phyloP scores from a whole-genome alignment of 2,329 filamentous ascomycete genomes.

The Fusarium marasasianum region DNA sequence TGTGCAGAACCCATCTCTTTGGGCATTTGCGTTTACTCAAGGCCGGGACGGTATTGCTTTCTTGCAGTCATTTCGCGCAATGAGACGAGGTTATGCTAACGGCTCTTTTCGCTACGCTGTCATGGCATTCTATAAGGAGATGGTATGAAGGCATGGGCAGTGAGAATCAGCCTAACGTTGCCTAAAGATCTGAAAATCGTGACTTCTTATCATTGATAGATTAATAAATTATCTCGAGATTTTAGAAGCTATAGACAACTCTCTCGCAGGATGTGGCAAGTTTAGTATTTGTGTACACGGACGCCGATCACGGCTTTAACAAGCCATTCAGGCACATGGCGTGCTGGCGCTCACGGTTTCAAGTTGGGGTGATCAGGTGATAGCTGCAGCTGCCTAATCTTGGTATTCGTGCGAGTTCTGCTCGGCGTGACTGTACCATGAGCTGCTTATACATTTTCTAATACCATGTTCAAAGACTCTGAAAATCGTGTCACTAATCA shows the following conservation, averaged over 20 bases:
- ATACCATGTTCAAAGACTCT: neutral
- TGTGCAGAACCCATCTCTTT: slow-evolving; percentile 67
- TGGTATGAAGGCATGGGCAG: neutral
- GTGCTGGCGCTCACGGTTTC: slow-evolving; percentile 1
- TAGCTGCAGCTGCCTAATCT: slow-evolving; percentile 5
- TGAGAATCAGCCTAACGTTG: neutral
- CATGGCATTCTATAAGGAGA: slow-evolving; percentile 62
- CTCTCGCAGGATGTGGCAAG: neutral
- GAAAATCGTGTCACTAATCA: neutral
- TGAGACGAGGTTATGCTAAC: slow-evolving; percentile 68
- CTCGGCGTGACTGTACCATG: neutral
- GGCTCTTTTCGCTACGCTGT: slow-evolving; percentile 68
- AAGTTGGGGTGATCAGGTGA: slow-evolving; percentile 13
- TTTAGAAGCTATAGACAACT: neutral
- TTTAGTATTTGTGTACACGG: neutral
- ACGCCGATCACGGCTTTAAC: neutral
- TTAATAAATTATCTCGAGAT: neutral
- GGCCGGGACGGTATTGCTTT: slow-evolving; percentile 69
- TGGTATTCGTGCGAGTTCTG: neutral
- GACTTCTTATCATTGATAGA: neutral
- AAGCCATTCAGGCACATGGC: slow-evolving; percentile 9
- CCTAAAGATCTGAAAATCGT: neutral
- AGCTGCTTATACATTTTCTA: neutral
- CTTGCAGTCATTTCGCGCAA: slow-evolving; percentile 68
- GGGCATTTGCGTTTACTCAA: slow-evolving; percentile 69